Evolutionary conservation across 768 basidiomycete species (phyloP), one percentile per base, ranked within the genome.

Genomic region (Rhizopogon salebrosus): DNA sequence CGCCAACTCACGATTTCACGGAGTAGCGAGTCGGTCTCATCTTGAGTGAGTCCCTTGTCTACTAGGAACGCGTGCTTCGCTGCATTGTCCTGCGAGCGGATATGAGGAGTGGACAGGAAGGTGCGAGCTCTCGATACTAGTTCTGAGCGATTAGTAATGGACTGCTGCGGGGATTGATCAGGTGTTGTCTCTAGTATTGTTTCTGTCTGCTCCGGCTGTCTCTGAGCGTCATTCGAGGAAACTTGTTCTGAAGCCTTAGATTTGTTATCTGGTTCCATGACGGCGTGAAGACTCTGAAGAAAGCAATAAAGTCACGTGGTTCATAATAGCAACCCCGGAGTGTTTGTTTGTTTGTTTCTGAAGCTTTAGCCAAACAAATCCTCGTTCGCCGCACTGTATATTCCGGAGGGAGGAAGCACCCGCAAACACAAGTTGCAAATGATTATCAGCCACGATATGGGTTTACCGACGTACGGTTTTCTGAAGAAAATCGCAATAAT

Each of bases 71-170:
- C 68, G 7, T 81, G 79, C 61, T 88, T 88, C 3, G 79, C 75
- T 1, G 64, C 51, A 0, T 65, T 36, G 59, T 86, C 82, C 57
- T 89, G 83, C 41, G 77, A 66, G 11, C 75, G 72, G 20, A 87
- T 75, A 60, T 86, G 83, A 3, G 85, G 82, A 3, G 89, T 87
- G 10, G 66, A 65, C 14, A 92, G 71, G 63, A 92, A 91, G 10
- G 76, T 57, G 22, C 84, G 79, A 8, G 87, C 89, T 51, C 75
- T 79, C 29, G 71, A 49, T 16, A 84, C 57, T 18, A 85, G 70
- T 35, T 80, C 78, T 49, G 64, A 41, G 48, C 78, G 68, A 57
- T 74, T 64, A 18, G n/a, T n/a, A n/a, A 51, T 3, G 36, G 49
- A 38, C 35, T 48, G 45, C 16, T 46, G 45, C 1, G 31, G 31